phyloP scores from a whole-genome alignment of 176 grass and related monocot species.

The Juncus inflexus region DNA sequence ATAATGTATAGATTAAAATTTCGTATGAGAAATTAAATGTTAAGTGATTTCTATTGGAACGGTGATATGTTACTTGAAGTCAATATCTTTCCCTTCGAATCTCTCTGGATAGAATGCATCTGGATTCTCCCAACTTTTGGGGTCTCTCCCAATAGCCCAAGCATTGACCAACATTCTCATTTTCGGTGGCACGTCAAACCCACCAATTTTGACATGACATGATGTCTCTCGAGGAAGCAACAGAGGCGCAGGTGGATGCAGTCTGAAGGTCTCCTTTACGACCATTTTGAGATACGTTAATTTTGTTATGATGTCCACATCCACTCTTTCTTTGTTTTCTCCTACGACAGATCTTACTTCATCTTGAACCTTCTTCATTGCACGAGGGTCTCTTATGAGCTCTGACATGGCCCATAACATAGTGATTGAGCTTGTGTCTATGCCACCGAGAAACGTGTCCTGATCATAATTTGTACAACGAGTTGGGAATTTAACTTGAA shows the following conservation, averaged over 20 bases:
- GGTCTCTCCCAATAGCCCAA: conserved; percentile 43
- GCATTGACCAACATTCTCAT: conserved; percentile 31
- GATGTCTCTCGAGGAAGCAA: conserved; percentile 31
- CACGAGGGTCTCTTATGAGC: conserved; percentile 30
- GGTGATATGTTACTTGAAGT: conserved; percentile 23
- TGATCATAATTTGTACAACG: neutral
- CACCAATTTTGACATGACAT: conserved; percentile 18
- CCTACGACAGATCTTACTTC: conserved; percentile 5
- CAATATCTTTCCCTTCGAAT: conserved; percentile 24
- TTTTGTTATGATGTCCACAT: conserved; percentile 14
- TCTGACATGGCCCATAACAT: conserved; percentile 38
- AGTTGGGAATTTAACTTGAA: neutral
- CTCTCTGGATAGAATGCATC: conserved; percentile 38
- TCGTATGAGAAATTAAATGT: too few relatives aligned
- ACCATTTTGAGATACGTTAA: conserved; percentile 46
- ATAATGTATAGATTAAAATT: too few relatives aligned
- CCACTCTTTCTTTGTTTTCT: conserved; percentile 18
- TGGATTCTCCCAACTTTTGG: conserved; percentile 20
- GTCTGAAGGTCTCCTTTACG: conserved; percentile 39
- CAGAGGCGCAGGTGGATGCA: conserved; percentile 30
- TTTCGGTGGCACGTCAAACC: neutral
- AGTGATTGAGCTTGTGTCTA: conserved; percentile 30
- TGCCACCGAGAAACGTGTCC: conserved; percentile 36
- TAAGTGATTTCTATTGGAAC: too few relatives aligned
- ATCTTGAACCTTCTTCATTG: neutral